These are phyloP conservation scores for Eragrostis tef DNA, from an alignment of 202 grass and related monocot species.

Conservation along the genomic window DNA sequence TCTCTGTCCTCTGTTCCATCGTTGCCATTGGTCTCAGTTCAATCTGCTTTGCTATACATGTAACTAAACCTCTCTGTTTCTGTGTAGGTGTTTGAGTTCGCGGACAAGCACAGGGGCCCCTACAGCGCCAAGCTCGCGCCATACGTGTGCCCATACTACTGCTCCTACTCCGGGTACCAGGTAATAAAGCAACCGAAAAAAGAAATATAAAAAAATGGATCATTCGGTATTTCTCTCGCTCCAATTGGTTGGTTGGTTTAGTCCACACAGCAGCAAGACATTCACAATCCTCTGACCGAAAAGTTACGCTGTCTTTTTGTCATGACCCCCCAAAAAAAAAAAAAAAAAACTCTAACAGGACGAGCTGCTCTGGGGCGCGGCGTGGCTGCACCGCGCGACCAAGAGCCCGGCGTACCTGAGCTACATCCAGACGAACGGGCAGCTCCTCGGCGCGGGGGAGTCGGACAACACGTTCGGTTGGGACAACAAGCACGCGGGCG, in stretches of 20 bases:
- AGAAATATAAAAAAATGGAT: background rate
- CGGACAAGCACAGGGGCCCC: constrained; percentile 80
- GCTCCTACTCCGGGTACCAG: constrained; percentile 92
- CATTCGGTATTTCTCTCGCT: background rate
- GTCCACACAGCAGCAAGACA: background rate
- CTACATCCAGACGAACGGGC: constrained; percentile 78
- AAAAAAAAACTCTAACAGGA: constrained; percentile 34
- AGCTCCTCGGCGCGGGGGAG: constrained; percentile 72
- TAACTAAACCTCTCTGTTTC: background rate
- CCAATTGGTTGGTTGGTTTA: constrained; percentile 8
- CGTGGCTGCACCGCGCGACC: constrained; percentile 84
- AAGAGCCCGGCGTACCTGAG: constrained; percentile 56
- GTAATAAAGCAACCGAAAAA: constrained; percentile 4
- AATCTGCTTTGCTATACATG: background rate
- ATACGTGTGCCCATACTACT: constrained; percentile 87
- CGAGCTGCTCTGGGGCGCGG: constrained; percentile 81
- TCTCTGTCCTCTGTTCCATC: background rate
- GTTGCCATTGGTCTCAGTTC: background rate
- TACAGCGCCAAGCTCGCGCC: constrained; percentile 69
- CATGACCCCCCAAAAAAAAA: background rate
- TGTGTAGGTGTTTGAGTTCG: constrained; percentile 78
- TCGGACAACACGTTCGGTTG: constrained; percentile 81
- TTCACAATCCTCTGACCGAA: background rate
- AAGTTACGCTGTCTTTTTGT: background rate
- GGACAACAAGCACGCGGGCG: constrained; percentile 95